phyloP scores from a whole-genome alignment of 2,329 filamentous ascomycete species.

The Alternaria postmessia region DNA sequence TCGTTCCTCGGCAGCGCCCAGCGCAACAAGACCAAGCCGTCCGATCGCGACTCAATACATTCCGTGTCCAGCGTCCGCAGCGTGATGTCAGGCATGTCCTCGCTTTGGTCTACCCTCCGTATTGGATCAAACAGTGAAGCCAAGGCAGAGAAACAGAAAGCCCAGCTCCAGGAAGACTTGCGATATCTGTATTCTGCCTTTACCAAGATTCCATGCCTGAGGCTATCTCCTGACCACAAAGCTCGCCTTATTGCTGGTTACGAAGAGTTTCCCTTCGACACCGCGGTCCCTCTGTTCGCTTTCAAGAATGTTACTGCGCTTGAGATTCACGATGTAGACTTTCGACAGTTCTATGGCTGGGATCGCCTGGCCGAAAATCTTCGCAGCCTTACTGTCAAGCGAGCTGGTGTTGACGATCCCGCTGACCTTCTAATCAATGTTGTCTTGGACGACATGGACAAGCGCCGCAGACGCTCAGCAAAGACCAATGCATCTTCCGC shows the following conservation, averaged over 20 bases:
- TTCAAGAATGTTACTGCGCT: conserved; percentile 97
- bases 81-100: conserved; percentile 96
- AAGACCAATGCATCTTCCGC: conserved; percentile 83
- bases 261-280: conserved; percentile 98
- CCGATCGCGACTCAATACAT: conserved; percentile 89
- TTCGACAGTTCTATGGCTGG: conserved; percentile 97
- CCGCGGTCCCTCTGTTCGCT: conserved; percentile 91
- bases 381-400: conserved; percentile 85
- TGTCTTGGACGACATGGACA: conserved; percentile 95
- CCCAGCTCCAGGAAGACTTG: conserved; percentile 81
- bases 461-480: conserved; percentile 83
- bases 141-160: conserved; percentile 89
- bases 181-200: conserved; percentile 98
- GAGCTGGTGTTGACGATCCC: conserved; percentile 87
- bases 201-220: conserved; percentile 94
- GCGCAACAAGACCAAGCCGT: conserved; percentile 77
- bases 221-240: conserved; percentile 89
- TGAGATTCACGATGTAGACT: conserved; percentile 95
- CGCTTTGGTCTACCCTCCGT: conserved; percentile 88
- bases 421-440: conserved; percentile 91
- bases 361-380: conserved; percentile 92
- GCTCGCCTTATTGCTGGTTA: conserved; percentile 90
- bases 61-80: conserved; percentile 97
- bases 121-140: conserved; percentile 81
- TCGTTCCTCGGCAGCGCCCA: conserved; percentile 90